A percentile compares a stretch with the other conserved stretches of the same genome.
Conservation (phyloP, 1,284 basidiomycete species). For the Somion occarium region DNA sequence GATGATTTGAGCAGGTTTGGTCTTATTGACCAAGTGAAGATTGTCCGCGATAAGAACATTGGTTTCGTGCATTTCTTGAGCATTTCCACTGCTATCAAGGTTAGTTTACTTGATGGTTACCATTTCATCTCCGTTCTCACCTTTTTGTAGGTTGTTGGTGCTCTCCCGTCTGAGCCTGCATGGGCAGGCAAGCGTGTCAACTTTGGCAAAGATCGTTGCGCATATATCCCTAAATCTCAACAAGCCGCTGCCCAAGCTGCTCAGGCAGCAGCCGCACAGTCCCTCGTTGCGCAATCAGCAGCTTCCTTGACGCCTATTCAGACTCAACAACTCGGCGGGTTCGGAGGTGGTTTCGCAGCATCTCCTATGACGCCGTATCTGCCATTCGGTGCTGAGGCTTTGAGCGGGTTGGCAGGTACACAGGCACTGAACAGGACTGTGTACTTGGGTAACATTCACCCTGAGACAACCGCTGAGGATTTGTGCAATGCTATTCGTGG, state of each 20-base stretch:
- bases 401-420: constrained; percentile 34
- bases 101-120: constrained; percentile 29
- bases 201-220: constrained; percentile 94
- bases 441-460: constrained; percentile 91
- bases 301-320: constrained; percentile 34
- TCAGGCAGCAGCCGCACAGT: constrained; percentile 78
- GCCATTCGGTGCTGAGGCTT: constrained; percentile 50
- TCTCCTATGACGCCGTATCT: constrained; percentile 56
- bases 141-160: constrained; percentile 89
- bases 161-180: constrained; percentile 79
- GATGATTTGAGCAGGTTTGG: constrained; percentile 88
- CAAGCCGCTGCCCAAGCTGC: constrained; percentile 80
- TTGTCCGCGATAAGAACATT: constrained; percentile 95
- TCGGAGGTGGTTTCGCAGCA: constrained; percentile 20
- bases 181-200: constrained; percentile 96
- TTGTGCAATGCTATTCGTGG: constrained; percentile 92
- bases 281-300: constrained; percentile 61
- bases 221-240: constrained; percentile 89
- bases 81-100: constrained; percentile 90
- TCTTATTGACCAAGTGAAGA: constrained; percentile 97
- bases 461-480: constrained; percentile 89
- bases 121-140: neutral
- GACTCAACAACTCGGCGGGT: constrained; percentile 14
- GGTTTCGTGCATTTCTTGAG: constrained; percentile 96
- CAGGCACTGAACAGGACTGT: constrained; percentile 81